Evolutionary conservation across 306 rosid species (phyloP), one percentile per base, ranked within the genome.

Genomic region (Erythrophleum fordii): DNA sequence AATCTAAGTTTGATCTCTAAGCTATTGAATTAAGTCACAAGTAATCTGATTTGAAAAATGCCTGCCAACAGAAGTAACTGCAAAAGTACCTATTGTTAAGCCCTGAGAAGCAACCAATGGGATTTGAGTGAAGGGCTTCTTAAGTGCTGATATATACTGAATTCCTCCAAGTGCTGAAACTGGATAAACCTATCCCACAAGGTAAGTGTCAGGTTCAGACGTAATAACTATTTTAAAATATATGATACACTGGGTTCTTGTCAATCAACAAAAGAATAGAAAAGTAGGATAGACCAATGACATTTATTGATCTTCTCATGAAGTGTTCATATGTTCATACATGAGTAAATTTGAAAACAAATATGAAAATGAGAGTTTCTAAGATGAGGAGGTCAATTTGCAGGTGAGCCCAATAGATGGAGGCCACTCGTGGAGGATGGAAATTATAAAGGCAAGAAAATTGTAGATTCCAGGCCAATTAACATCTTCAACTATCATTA

Each of bases 31-130:
- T 10, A 77, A 48, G 61, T 61, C 20, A 34, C 25, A 76, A 44
- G 39, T 77, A 77, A 22, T 37, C 42, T 20, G 52, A 49, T 37
- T 29, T 22, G 59, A 25, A 65, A 41, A 35, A 13, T 23, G 34
- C 48, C 12, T 9, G 53, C 20, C 26, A 25, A 46, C 18, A 71
- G 9, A 41, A 81, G n/a, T 76, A 71, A 76, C 35, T 20, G 41
- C 7, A 78, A 77, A 84, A 74, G 80, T 85, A 93, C 97, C 98
- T 51, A 86, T 77, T 42, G 78, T 89, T 79, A 94, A 90, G 82
- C 98, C 98, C 72, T 90, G 98, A 73, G 98, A 92, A 84, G 98
- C 98, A 87, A 94, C 89, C 91, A 94, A 83, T 39, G 91, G 85
- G 77, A 92, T 83, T 75, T 90, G 93, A 69, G 92, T 82, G 88